Evolutionary conservation across 108 stramenopile species (phyloP).

Genomic region (Cyclotella choctawhatcheeana): DNA sequence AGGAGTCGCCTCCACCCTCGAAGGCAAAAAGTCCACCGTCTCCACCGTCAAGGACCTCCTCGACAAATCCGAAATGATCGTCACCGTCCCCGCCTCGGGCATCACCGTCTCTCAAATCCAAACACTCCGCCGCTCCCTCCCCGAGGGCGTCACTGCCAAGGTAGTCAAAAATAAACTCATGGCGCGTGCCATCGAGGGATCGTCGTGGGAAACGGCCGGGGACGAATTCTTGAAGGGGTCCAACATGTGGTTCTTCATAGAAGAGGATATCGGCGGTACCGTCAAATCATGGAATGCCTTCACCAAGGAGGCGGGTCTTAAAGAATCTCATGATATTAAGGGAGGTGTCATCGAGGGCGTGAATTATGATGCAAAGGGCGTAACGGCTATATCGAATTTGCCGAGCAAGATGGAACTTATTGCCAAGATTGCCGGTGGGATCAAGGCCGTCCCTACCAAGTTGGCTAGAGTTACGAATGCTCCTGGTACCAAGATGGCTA

Average conservation of each 20-base stretch:
- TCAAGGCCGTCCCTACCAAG: slow-evolving; percentile 97
- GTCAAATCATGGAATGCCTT: slow-evolving; percentile 85
- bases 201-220: slow-evolving; percentile 66
- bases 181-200: slow-evolving; percentile 84
- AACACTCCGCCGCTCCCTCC: slow-evolving; percentile 77
- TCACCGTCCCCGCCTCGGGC: slow-evolving; percentile 75
- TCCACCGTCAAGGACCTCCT: slow-evolving; percentile 73
- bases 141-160: slow-evolving; percentile 80
- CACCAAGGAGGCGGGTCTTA: slow-evolving; percentile 70
- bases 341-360: slow-evolving; percentile 89
- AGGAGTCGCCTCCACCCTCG: slow-evolving; percentile 75
- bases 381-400: slow-evolving; percentile 84
- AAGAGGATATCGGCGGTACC: slow-evolving; percentile 87
- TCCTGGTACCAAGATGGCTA: slow-evolving; percentile 81
- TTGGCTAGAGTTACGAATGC: slow-evolving; percentile 91
- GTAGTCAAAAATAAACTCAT: slow-evolving; percentile 95
- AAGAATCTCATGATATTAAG: slow-evolving; percentile 69
- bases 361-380: slow-evolving; percentile 75
- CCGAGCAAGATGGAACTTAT: slow-evolving; percentile 92
- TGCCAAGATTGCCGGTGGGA: slow-evolving; percentile 85
- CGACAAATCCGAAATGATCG: slow-evolving; percentile 80
- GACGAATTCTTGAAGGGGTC: slow-evolving; percentile 68
- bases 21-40: slow-evolving; percentile 77
- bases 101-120: slow-evolving; percentile 75
- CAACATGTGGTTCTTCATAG: slow-evolving; percentile 97